These are phyloP conservation scores for Acanthamoeba polyphaga DNA, from an alignment of 208 protist species.

Conservation along the genomic window DNA sequence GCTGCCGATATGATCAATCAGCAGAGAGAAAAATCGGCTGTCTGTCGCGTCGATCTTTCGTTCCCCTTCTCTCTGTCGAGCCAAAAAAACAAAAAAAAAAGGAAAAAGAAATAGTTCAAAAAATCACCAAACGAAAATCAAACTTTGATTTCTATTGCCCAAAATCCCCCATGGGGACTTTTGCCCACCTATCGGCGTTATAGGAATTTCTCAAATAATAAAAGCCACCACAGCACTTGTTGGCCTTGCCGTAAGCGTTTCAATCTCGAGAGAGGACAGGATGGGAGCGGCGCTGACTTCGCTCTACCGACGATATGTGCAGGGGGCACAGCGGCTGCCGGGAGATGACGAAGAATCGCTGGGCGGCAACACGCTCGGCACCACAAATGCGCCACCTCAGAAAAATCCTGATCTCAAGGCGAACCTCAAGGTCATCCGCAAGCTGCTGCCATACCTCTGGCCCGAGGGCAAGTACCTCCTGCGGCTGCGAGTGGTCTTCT, in stretches of 20 bases:
- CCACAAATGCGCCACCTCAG: neutral
- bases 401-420: neutral
- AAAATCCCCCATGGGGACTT: too few relatives aligned
- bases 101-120: neutral
- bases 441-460: conserved; percentile 80
- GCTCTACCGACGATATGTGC: conserved; percentile 11
- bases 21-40: too few relatives aligned
- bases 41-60: too few relatives aligned
- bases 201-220: too few relatives aligned
- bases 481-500: conserved; percentile 76
- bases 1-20: too few relatives aligned
- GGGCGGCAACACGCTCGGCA: conserved; percentile 22
- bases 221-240: too few relatives aligned
- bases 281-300: conserved; percentile 33
- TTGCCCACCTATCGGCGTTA: too few relatives aligned
- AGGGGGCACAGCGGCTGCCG: neutral
- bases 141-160: too few relatives aligned
- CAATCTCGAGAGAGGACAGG: too few relatives aligned
- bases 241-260: neutral
- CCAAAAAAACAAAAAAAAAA: too few relatives aligned
- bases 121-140: neutral
- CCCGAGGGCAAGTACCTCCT: conserved; percentile 73
- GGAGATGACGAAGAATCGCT: neutral
- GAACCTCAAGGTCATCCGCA: conserved; percentile 13
- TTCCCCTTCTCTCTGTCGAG: too few relatives aligned